A percentile compares a stretch with the other conserved stretches of the same genome.
Conservation (phyloP, 108 stramenopile genomes). For the Epipyxis sp. region DNA sequence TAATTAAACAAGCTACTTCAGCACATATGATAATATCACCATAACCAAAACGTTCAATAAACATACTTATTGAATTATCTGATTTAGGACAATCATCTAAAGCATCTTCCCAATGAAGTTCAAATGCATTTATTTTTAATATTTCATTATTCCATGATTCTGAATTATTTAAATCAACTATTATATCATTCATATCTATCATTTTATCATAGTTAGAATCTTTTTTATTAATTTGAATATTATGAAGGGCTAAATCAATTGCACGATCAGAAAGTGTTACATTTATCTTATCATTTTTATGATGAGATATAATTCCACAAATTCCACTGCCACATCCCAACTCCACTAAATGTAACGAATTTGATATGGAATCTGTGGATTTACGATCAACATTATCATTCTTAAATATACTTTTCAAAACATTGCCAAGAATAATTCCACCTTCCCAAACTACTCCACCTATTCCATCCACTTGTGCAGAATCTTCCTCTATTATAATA, state of each 20-base stretch:
- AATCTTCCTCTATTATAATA: conserved; percentile 7
- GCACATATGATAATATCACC: not conserved
- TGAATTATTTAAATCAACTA: too few relatives aligned
- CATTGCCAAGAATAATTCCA: conserved; percentile 1
- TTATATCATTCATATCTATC: too few relatives aligned
- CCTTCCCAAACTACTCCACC: conserved; percentile 27
- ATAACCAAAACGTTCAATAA: too few relatives aligned
- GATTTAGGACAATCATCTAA: too few relatives aligned
- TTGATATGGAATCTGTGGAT: not conserved
- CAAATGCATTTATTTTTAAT: too few relatives aligned
- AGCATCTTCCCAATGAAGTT: too few relatives aligned
- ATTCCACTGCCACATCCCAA: conserved; percentile 23
- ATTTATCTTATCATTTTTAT: not conserved
- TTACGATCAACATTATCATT: too few relatives aligned
- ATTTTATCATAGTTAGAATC: not conserved
- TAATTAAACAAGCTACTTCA: not conserved
- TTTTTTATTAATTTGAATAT: not conserved
- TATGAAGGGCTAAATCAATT: not conserved
- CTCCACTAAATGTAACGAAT: not conserved
- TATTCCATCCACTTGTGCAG: conserved; percentile 21
- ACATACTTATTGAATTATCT: too few relatives aligned
- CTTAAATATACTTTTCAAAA: not conserved
- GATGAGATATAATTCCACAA: not conserved
- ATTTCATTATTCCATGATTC: too few relatives aligned
- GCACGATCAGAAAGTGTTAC: not conserved